Conservation (phyloP, 1,284 basidiomycete genomes). For the Porogramme epimiltina region DNA sequence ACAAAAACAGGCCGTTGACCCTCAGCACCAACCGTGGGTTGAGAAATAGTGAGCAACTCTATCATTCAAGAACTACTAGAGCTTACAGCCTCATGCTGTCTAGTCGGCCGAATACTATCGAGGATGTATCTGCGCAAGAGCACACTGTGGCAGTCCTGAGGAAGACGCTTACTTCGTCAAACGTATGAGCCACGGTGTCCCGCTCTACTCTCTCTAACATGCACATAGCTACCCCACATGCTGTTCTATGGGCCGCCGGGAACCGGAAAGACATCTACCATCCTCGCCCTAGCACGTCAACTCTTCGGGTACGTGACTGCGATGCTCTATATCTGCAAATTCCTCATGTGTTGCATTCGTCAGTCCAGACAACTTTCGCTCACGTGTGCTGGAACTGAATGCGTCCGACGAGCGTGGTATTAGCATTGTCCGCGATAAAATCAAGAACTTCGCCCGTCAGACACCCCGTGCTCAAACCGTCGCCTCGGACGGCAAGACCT, state of each 20-base stretch:
- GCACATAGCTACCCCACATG: constrained; percentile 93
- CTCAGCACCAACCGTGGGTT: constrained; percentile 89
- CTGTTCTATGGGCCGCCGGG: constrained; percentile 99
- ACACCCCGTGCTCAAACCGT: constrained; percentile 81
- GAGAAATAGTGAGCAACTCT: constrained; percentile 79
- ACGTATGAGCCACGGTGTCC: constrained; percentile 60
- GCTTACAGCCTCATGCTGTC: constrained; percentile 4
- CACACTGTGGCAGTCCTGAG: constrained; percentile 92
- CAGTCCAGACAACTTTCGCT: constrained; percentile 93
- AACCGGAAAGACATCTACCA: constrained; percentile 98
- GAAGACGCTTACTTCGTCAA: constrained; percentile 91
- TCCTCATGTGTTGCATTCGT: not conserved
- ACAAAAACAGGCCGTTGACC: constrained; percentile 50
- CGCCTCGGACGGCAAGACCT: constrained; percentile 80
- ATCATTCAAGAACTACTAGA: not conserved
- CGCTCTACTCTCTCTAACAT: not conserved
- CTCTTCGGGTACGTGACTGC: constrained; percentile 81
- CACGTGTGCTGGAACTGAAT: constrained; percentile 96
- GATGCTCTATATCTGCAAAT: not conserved
- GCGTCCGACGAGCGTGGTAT: constrained; percentile 99
- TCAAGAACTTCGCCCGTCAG: constrained; percentile 97
- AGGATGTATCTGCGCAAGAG: constrained; percentile 96
- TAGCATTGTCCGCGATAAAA: constrained; percentile 94
- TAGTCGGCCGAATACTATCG: constrained; percentile 96
- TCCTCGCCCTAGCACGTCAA: constrained; percentile 92